Evolutionary conservation across 306 rosid genomes (phyloP).

Genomic region (Prunus mira): DNA sequence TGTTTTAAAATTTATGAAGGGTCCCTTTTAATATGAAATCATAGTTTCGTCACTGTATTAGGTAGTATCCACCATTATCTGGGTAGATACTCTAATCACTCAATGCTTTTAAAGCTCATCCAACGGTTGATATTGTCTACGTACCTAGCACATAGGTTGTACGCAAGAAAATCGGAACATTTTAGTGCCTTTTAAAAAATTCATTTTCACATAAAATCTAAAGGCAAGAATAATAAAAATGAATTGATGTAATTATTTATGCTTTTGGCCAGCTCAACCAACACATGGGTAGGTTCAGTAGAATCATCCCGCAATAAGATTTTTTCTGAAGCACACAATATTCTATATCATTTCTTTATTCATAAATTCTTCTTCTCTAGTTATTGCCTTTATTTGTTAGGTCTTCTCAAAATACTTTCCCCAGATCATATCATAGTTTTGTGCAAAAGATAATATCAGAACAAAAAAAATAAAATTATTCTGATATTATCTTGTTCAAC

Average conservation of each 20-base stretch:
- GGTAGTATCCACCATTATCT: rapidly evolving
- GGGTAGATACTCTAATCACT: no score
- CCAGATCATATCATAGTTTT: background rate
- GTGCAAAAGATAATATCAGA: background rate
- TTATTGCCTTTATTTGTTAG: background rate
- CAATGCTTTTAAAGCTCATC: no score
- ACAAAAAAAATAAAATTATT: background rate
- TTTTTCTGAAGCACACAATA: background rate
- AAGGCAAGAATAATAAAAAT: background rate
- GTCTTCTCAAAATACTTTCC: background rate
- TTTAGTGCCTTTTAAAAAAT: background rate
- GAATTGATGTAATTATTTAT: background rate
- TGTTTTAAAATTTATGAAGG: no score
- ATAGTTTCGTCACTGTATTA: rapidly evolving
- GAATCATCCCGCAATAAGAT: background rate
- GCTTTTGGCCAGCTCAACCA: background rate
- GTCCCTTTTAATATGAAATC: rapidly evolving
- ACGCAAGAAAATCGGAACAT: no score
- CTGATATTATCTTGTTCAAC: background rate
- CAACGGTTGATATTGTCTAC: no score
- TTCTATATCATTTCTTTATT: background rate
- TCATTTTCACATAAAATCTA: background rate
- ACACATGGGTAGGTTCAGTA: background rate
- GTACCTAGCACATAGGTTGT: no score
- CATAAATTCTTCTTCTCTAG: background rate